Evolutionary conservation across 1,139 yeast genomes (phyloP), one percentile per base, ranked within the genome.

Genomic region (Candida sp.): DNA sequence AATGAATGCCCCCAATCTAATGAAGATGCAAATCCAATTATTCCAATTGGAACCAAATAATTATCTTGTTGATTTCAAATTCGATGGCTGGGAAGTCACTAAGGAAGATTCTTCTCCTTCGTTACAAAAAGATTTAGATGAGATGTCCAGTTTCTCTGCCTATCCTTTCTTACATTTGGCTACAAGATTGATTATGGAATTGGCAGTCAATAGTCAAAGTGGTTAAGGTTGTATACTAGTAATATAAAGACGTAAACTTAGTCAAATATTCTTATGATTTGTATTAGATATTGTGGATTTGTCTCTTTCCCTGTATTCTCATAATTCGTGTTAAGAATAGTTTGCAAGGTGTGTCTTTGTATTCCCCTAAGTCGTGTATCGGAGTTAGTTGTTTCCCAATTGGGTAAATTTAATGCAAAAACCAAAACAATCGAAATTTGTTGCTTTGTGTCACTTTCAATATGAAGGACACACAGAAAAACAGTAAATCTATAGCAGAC

Each of bases 11-110:
- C 53, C 56, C 42, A 61, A 61, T 43, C 71, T 86, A 70, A 88
- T 95, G 95, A 91, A 88, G 68, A 91, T 93, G 97, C 95, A 91
- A 57, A 93, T 93, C 49, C 99, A 95, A 63, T 76, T 93, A 48
- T 93, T 91, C 67, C 98, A 93, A 62, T 77, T 93, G 50, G 99
- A 95, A 60, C 96, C 96, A 40, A 91, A 93, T 63, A 93, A 93
- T 61, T 93, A 93, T 60, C 74, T 93, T 48, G 99, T 95, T 25
- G 99, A 95, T 63, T 95, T 95, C 71, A 93, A 93, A 66, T 93
- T 93, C 62, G 98, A 93, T 59, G 99, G 99, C 4, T 93, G 97
- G 96, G 97, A 90, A 57, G 66, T 60, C 36, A 54, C 65, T 36
- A 48, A 49, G 27, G 52, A 48, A 33, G 46, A 39, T 36, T 32